phyloP scores from a whole-genome alignment of 2,329 filamentous ascomycete species.

The Aaosphaeria arxii region DNA sequence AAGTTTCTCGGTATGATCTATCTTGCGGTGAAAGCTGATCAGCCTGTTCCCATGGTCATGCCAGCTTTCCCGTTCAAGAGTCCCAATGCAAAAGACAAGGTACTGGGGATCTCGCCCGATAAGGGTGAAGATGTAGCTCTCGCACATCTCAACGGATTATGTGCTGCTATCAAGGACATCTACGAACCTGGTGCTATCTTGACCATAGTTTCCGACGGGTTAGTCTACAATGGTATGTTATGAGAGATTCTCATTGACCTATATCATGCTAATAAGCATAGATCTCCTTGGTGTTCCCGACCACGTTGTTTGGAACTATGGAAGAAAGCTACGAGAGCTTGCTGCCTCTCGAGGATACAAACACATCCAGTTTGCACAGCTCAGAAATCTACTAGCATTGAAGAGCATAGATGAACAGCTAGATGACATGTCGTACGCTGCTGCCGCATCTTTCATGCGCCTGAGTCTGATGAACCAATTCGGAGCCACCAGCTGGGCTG shows the following conservation, averaged over 20 bases:
- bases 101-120: conserved; percentile 48
- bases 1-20: too few relatives aligned
- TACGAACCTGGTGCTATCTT: conserved; percentile 42
- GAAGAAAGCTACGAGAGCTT: background rate
- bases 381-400: conserved; percentile 32
- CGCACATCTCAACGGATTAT: conserved; percentile 39
- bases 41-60: conserved; percentile 35
- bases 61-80: conserved; percentile 64
- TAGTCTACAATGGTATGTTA: conserved; percentile 38
- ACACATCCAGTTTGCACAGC: conserved; percentile 16
- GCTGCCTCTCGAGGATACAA: background rate
- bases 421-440: conserved; percentile 10
- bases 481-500: conserved; percentile 22
- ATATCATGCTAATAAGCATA: background rate
- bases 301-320: conserved; percentile 36
- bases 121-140: conserved; percentile 44
- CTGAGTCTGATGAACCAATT: conserved; percentile 17
- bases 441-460: conserved; percentile 20
- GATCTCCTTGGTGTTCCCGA: conserved; percentile 44
- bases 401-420: conserved; percentile 3
- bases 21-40: background rate
- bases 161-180: conserved; percentile 36
- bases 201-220: conserved; percentile 44
- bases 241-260: background rate
- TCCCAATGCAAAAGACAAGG: conserved; percentile 54